Percentiles rank a stretch among this genome's conserved stretches.
Evolutionary conservation across 345 rosid genomes (phyloP).

Genomic region (Sisymbrium altissimum): DNA sequence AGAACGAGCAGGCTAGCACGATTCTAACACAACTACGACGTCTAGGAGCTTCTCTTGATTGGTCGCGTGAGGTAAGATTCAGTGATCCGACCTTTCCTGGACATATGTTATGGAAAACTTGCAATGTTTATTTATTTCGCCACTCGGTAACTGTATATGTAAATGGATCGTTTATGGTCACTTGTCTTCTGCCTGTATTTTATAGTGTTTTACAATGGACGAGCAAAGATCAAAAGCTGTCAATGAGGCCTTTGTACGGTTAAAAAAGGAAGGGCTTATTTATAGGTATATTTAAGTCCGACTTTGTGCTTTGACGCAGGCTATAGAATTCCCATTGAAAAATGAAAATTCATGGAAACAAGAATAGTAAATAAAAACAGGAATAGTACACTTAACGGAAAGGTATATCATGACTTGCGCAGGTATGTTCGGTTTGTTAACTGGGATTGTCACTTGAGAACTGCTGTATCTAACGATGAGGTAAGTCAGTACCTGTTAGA

Average conservation of each 20-base stretch:
- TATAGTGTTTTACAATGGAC: too few relatives aligned
- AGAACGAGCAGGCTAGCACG: conserved; percentile 67
- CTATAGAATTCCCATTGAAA: too few relatives aligned
- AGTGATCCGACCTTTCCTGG: neutral
- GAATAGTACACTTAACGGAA: neutral
- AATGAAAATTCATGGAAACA: too few relatives aligned
- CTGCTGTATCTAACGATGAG: conserved; percentile 92
- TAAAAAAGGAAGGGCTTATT: conserved; percentile 67
- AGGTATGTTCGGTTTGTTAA: conserved; percentile 84
- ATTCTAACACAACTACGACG: conserved; percentile 67
- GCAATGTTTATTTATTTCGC: neutral
- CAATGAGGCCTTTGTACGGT: too few relatives aligned
- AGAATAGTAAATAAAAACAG: too few relatives aligned
- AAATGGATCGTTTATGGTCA: neutral
- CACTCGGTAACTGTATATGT: neutral
- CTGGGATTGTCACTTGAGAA: conserved; percentile 88
- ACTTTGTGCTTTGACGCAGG: neutral
- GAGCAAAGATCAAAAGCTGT: too few relatives aligned
- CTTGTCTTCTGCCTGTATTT: neutral
- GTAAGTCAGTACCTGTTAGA: conserved; percentile 38
- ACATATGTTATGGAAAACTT: neutral
- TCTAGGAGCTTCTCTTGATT: conserved; percentile 93
- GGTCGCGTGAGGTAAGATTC: conserved; percentile 91
- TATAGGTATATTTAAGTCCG: conserved; percentile 54
- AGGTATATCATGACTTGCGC: too few relatives aligned